phyloP scores from a whole-genome alignment of 2,329 filamentous ascomycete species.

The Colletotrichum orbiculare region DNA sequence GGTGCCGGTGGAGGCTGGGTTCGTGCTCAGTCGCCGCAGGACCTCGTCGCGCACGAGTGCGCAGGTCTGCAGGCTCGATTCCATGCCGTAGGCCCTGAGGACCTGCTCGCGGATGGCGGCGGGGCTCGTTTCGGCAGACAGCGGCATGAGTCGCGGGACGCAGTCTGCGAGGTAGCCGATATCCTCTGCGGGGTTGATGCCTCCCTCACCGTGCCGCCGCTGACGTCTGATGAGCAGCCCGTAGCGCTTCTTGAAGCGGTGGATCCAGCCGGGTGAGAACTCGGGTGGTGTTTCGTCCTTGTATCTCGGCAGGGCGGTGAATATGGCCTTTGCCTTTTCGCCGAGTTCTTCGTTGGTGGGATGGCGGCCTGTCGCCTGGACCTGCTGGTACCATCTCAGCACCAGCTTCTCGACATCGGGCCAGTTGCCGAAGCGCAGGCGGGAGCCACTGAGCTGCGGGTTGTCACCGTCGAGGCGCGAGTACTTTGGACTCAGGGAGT shows the following conservation, averaged over 20 bases:
- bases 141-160: slow-evolving; percentile 68
- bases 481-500: slow-evolving; percentile 71
- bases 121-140: slow-evolving; percentile 68
- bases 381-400: slow-evolving; percentile 65
- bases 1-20: slow-evolving; percentile 24
- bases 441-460: slow-evolving; percentile 70
- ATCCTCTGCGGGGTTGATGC: slow-evolving; percentile 63
- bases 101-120: slow-evolving; percentile 69
- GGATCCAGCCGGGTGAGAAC: slow-evolving; percentile 73
- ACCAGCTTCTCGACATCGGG: slow-evolving; percentile 71
- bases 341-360: slow-evolving; percentile 72
- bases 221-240: slow-evolving; percentile 68
- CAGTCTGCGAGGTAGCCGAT: slow-evolving; percentile 70
- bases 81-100: slow-evolving; percentile 65
- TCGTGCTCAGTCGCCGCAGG: slow-evolving; percentile 50
- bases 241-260: slow-evolving; percentile 73
- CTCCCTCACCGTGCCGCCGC: slow-evolving; percentile 61
- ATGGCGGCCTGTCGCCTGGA: slow-evolving; percentile 63
- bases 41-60: slow-evolving; percentile 69
- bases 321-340: slow-evolving; percentile 71
- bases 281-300: slow-evolving; percentile 70
- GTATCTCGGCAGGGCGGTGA: slow-evolving; percentile 68
- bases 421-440: slow-evolving; percentile 72
- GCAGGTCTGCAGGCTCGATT: slow-evolving; percentile 64
- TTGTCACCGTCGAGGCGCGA: slow-evolving; percentile 69